Conservation (phyloP, 2,329 filamentous ascomycete genomes). For the Monosporascus sp. region DNA sequence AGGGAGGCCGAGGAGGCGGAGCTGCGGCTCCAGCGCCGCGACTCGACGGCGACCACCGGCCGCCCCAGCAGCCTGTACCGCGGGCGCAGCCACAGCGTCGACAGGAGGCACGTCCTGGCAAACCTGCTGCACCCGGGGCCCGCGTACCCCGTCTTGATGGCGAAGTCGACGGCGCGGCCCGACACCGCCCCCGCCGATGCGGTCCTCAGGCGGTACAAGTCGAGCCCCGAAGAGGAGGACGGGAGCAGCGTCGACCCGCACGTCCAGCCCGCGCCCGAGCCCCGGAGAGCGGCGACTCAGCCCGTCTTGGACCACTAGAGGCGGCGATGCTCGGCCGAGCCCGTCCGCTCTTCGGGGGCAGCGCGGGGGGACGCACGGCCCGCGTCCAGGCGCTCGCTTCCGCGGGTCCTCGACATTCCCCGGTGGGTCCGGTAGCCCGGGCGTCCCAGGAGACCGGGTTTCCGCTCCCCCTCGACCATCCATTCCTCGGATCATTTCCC, state of each 20-base stretch:
- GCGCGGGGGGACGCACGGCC: background rate
- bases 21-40: constrained; percentile 28
- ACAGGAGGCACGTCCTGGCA: constrained; percentile 20
- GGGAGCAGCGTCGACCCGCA: constrained; percentile 10
- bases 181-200: constrained; percentile 10
- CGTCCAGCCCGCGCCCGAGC: background rate
- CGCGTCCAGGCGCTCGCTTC: background rate
- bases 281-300: constrained; percentile 19
- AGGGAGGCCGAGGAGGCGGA: constrained; percentile 47
- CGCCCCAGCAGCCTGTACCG: constrained; percentile 16
- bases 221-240: constrained; percentile 13
- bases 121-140: constrained; percentile 26
- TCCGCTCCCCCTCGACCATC: too few species aligned
- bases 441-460: too few species aligned
- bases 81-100: constrained; percentile 24
- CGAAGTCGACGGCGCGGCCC: constrained; percentile 8
- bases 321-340: constrained; percentile 8
- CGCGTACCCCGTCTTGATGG: constrained; percentile 13
- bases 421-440: too few species aligned
- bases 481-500: too few species aligned
- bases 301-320: constrained; percentile 18
- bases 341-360: background rate
- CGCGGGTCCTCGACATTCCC: too few species aligned
- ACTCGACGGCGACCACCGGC: constrained; percentile 20
- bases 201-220: constrained; percentile 14